Conservation (phyloP, 805 yeast species). For the Soucietia sequanensis region DNA sequence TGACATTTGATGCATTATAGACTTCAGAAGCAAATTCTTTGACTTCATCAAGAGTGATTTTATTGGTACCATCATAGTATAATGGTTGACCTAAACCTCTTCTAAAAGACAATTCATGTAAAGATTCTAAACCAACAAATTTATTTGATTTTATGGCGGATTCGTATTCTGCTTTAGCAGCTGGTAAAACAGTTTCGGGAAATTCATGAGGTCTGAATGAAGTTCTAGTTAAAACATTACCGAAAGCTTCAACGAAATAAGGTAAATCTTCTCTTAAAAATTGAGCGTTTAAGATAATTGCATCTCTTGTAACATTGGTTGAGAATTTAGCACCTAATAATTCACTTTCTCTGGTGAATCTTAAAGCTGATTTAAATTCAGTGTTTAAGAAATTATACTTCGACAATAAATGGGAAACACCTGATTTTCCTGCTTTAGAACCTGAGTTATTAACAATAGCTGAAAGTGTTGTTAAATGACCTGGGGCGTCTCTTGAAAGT, state of each 20-base stretch:
- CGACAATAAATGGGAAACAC: conserved; percentile 82
- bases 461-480: conserved; percentile 70
- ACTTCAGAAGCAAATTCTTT: conserved; percentile 62
- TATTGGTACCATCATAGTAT: conserved; percentile 64
- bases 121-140: conserved; percentile 68
- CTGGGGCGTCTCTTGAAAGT: conserved; percentile 56
- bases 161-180: conserved; percentile 63
- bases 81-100: conserved; percentile 84
- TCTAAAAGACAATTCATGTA: conserved; percentile 82
- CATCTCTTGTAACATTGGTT: conserved; percentile 77
- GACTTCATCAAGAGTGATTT: conserved; percentile 60
- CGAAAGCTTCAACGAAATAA: conserved; percentile 83
- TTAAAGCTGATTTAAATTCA: conserved; percentile 77
- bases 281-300: conserved; percentile 72
- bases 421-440: conserved; percentile 70
- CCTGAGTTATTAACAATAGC: conserved; percentile 84
- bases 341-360: conserved; percentile 93
- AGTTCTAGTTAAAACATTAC: conserved; percentile 68
- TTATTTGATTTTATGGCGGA: conserved; percentile 50
- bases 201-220: conserved; percentile 82
- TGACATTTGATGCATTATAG: conserved; percentile 69
- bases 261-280: conserved; percentile 90
- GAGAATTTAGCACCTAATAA: conserved; percentile 82
- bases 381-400: conserved; percentile 85
- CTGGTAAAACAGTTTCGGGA: conserved; percentile 77